Evolutionary conservation across 352 stramenopile genomes (phyloP), one percentile per base, ranked within the genome.

Genomic region (Pythium graminicola): DNA sequence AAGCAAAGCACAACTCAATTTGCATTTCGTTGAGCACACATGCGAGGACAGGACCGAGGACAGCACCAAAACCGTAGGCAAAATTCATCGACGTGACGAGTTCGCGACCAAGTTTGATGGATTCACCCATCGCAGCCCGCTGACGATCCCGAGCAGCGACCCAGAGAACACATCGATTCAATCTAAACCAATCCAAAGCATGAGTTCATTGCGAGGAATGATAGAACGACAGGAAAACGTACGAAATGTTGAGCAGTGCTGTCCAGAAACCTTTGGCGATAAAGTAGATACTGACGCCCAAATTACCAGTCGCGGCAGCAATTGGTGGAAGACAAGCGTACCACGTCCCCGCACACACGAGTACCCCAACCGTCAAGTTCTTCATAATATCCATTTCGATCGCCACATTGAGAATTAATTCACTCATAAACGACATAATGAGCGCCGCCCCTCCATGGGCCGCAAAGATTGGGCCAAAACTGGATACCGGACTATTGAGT

Each of bases 61-160:
- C 69, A 16, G 70, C 74, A 26, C 74, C 76, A 26, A 86, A 64
- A 4, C 79, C 74, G 51, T 84, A 89, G 39, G 73, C 65, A 43
- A 84, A 72, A 57, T 87, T 87, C 66, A 89, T 73, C 36, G 72
- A 85, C 33, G 76, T 89, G 24, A 89, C 67, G 22, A 89, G 76
- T 40, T 71, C 74, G n/a, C 79, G 72, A 23, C 79, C 78, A n/a
- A 67, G 61, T 43, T 81, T 74, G 26, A 85, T 71, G 50, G 49
- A 53, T n/a, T 53, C 46, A 22, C 46, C 46, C 46, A 53, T 53
- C 11, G 46, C 8, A 5, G 31, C 46, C 8, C 46, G 49, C 11
- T 57, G 40, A 26, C 85, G 80, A 39, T 86, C 76, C 6, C 76
- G 46, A 13, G 46, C 76, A 28, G 79, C 73, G 24, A 87, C 65